Evolutionary conservation across 106 monocot species (phyloP).

Genomic region (Apostasia ramifera): DNA sequence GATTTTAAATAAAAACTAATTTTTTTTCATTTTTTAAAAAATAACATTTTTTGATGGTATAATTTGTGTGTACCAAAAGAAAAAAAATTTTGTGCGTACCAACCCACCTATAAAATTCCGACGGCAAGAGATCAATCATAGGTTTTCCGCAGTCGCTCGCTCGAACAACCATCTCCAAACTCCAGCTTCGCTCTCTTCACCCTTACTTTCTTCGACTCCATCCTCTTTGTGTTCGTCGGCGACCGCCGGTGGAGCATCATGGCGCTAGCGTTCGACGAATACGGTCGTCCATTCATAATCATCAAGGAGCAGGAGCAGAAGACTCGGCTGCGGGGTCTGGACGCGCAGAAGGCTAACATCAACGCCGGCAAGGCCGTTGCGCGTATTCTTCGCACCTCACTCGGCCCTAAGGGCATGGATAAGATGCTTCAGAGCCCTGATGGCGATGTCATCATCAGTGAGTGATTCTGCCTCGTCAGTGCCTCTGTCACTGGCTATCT

Average conservation of each 20-base stretch:
- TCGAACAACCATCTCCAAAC: too few relatives aligned
- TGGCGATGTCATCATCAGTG: conserved; percentile 95
- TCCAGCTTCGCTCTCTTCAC: too few relatives aligned
- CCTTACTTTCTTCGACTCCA: too few relatives aligned
- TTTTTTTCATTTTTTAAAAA: too few relatives aligned
- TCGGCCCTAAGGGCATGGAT: conserved; percentile 97
- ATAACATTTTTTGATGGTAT: too few relatives aligned
- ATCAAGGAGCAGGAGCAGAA: conserved; percentile 85
- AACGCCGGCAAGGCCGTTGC: conserved; percentile 74
- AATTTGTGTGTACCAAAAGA: too few relatives aligned
- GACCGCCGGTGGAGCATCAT: conserved; percentile 14
- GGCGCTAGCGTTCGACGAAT: conserved; percentile 97
- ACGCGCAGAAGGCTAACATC: conserved; percentile 96
- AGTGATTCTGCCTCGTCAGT: neutral
- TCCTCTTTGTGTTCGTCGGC: neutral
- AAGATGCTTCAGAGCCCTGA: conserved; percentile 99
- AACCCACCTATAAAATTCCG: too few relatives aligned
- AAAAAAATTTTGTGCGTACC: too few relatives aligned
- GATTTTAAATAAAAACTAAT: too few relatives aligned
- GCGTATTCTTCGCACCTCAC: conserved; percentile 77
- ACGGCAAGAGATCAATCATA: too few relatives aligned
- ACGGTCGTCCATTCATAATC: conserved; percentile 86
- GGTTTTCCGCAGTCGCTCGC: too few relatives aligned
- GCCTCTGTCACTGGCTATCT: too few relatives aligned
- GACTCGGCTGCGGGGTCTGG: conserved; percentile 68